phyloP scores from a whole-genome alignment of 2,329 filamentous ascomycete genomes.

The Tolypocladium pustulatum region DNA sequence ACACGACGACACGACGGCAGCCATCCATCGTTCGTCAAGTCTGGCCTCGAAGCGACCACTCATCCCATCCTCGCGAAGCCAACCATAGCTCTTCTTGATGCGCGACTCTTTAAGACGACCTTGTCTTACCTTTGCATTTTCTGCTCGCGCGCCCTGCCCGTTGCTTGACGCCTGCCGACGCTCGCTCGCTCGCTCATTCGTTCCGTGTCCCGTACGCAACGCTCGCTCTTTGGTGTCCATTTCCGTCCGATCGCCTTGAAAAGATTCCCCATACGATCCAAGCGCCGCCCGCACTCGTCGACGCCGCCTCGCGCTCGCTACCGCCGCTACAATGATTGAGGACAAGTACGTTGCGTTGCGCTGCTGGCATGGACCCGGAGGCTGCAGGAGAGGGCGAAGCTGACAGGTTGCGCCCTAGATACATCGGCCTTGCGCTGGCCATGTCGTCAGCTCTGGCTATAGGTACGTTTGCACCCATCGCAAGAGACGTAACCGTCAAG shows the following conservation, averaged over 20 bases:
- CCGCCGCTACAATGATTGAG: constrained; percentile 20
- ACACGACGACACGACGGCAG: neutral
- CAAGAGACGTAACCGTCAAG: neutral
- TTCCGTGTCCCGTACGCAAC: neutral
- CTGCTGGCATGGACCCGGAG: neutral
- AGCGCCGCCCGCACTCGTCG: constrained; percentile 9
- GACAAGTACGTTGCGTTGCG: constrained; percentile 25
- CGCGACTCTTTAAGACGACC: neutral
- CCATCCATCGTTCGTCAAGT: neutral
- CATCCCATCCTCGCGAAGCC: neutral
- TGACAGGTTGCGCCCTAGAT: constrained; percentile 36
- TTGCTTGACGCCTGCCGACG: neutral
- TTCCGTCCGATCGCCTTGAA: neutral
- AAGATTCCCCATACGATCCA: neutral
- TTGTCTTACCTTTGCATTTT: neutral
- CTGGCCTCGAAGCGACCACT: neutral
- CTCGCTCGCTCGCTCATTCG: neutral
- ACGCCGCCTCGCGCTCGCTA: constrained; percentile 7
- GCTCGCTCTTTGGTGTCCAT: neutral
- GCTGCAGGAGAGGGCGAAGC: neutral
- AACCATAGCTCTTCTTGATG: neutral
- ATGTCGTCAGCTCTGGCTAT: constrained; percentile 67
- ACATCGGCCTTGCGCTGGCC: constrained; percentile 66
- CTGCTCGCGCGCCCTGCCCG: neutral
- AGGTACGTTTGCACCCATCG: constrained; percentile 37